Percentiles rank a stretch among this genome's conserved stretches.
Conservation (phyloP, 2,329 filamentous ascomycete genomes). For the Fusarium nanum region DNA sequence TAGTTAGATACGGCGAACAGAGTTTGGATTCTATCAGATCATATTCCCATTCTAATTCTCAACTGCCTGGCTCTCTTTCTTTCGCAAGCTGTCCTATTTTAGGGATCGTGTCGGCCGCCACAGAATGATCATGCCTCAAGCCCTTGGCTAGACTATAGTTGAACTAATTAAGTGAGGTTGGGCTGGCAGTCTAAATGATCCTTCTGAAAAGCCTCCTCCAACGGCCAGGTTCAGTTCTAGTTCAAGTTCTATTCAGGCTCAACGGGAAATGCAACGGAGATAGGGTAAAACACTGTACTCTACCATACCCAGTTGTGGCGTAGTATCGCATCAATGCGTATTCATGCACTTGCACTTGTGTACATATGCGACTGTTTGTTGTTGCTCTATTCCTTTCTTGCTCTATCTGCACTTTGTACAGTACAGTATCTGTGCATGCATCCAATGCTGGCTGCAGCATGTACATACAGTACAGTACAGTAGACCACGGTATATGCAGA, state of each 20-base stretch:
- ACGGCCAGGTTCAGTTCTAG: not conserved
- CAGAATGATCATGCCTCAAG: not conserved
- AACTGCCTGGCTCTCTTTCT: not conserved
- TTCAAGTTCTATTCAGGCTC: not conserved
- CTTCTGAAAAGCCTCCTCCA: not conserved
- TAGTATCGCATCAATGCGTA: not conserved
- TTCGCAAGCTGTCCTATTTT: slow-evolving; percentile 5
- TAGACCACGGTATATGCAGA: not conserved
- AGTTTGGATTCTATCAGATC: not conserved
- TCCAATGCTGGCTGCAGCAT: not conserved
- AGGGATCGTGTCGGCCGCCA: not conserved
- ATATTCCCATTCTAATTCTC: not conserved
- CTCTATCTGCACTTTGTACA: not conserved
- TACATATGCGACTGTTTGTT: not conserved
- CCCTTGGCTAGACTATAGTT: not conserved
- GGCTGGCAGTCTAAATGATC: not conserved
- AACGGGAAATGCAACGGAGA: not conserved
- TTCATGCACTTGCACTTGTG: not conserved
- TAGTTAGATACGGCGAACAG: not conserved
- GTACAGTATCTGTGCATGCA: not conserved
- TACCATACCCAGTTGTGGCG: not conserved
- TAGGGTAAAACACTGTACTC: not conserved
- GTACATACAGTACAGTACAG: not conserved
- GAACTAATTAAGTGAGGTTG: not conserved
- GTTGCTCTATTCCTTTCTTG: not conserved